Conservation (phyloP, 352 stramenopile species). For the Phytophthora fragariae region DNA sequence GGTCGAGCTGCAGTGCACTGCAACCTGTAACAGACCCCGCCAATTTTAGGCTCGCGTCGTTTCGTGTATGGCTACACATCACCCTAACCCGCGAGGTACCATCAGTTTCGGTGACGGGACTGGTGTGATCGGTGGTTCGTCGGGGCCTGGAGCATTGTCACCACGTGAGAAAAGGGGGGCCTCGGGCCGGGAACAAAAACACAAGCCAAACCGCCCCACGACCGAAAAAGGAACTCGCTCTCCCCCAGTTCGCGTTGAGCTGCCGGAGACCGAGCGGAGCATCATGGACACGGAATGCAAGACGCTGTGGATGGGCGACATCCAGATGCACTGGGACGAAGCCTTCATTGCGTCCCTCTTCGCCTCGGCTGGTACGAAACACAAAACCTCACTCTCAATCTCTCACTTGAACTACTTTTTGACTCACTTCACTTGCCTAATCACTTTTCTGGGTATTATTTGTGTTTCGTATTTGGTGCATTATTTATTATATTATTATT, state of each 20-base stretch:
- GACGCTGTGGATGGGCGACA: constrained; percentile 92
- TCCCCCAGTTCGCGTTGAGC: background rate
- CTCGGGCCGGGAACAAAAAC: constrained; percentile 13
- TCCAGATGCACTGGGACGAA: constrained; percentile 93
- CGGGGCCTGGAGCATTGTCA: constrained; percentile 26
- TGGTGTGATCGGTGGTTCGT: constrained; percentile 14
- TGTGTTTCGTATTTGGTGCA: constrained; percentile 10
- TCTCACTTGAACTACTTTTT: background rate
- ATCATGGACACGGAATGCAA: constrained; percentile 67
- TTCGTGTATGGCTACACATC: constrained; percentile 22
- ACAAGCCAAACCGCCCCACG: constrained; percentile 27
- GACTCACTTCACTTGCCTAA: constrained; percentile 1
- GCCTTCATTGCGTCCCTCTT: constrained; percentile 90
- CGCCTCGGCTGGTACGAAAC: constrained; percentile 56
- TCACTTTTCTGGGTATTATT: background rate
- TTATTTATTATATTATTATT: background rate
- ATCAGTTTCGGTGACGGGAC: constrained; percentile 7
- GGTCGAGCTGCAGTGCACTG: background rate
- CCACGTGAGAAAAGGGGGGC: constrained; percentile 35
- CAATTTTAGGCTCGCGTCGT: constrained; percentile 32
- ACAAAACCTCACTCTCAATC: too few relatives aligned
- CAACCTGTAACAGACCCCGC: constrained; percentile 10
- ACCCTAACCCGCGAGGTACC: constrained; percentile 11
- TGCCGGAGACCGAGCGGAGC: background rate
- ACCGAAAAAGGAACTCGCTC: constrained; percentile 6